Evolutionary conservation across 2,329 filamentous ascomycete species (phyloP).

Genomic region (Clarireedia monteithiana): DNA sequence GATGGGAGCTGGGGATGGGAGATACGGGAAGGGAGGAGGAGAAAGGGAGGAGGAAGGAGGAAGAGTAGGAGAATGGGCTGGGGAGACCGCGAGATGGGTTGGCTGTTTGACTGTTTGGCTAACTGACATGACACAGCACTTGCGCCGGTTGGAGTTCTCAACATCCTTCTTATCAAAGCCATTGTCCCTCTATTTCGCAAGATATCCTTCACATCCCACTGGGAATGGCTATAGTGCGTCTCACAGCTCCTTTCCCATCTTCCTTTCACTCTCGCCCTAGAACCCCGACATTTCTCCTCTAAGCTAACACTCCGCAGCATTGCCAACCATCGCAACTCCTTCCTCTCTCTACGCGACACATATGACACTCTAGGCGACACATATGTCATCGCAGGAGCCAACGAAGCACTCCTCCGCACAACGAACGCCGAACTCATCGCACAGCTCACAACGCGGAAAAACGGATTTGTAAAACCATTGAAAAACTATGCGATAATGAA

Average conservation of each 20-base stretch:
- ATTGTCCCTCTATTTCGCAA: conserved; percentile 9
- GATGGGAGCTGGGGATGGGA: background rate
- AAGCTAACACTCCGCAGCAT: conserved; percentile 6
- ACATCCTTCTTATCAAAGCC: conserved; percentile 7
- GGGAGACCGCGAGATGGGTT: background rate
- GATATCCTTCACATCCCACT: conserved; percentile 11
- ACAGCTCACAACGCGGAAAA: conserved; percentile 22
- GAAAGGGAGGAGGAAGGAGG: background rate
- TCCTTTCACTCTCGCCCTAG: background rate
- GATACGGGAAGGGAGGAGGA: background rate
- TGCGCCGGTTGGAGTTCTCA: conserved; percentile 11
- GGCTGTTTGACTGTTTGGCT: too few species aligned
- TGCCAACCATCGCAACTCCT: conserved; percentile 15
- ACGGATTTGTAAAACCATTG: conserved; percentile 27
- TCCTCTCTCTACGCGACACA: conserved; percentile 8
- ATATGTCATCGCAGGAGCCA: conserved; percentile 21
- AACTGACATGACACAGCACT: background rate
- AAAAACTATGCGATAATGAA: conserved; percentile 26
- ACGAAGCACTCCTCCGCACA: conserved; percentile 20
- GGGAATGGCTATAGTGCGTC: conserved; percentile 17
- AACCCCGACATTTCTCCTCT: background rate
- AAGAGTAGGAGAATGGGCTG: too few species aligned
- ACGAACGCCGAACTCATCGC: conserved; percentile 23
- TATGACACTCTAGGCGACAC: conserved; percentile 20
- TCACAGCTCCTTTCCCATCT: background rate